Evolutionary conservation across 371 early-diverging fungal genomes (phyloP).

Genomic region (Mucor saturninus): DNA sequence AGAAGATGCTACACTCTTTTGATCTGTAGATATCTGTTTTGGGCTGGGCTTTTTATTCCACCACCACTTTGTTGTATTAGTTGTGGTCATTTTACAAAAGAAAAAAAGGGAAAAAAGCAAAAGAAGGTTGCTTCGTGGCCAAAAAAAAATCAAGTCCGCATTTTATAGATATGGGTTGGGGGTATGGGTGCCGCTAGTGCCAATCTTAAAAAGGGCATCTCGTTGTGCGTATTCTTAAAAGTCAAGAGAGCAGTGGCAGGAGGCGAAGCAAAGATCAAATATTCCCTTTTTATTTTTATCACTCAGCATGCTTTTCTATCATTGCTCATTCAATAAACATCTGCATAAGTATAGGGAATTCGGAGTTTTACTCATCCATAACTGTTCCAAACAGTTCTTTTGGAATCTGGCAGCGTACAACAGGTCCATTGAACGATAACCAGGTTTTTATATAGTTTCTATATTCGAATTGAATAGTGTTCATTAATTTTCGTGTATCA

Average conservation of each 20-base stretch:
- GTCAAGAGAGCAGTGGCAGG: no score
- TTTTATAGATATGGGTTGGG: neutral
- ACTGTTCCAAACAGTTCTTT: slow-evolving; percentile 8
- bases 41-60: slow-evolving; percentile 16
- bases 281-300: no score
- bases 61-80: slow-evolving; percentile 18
- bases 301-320: no score
- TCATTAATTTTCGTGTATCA: slow-evolving; percentile 67
- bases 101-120: slow-evolving; percentile 3
- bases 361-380: no score
- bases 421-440: slow-evolving; percentile 44
- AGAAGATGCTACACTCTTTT: slow-evolving; percentile 2
- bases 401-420: slow-evolving; percentile 26
- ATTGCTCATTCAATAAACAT: no score
- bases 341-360: no score
- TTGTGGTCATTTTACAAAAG: neutral
- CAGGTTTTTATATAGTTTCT: slow-evolving; percentile 40
- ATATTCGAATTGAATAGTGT: slow-evolving; percentile 6
- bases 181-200: no score
- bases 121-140: neutral
- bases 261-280: no score
- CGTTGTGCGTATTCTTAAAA: no score
- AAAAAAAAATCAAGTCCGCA: neutral
- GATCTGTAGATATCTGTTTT: slow-evolving; percentile 2
- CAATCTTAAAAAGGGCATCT: no score